Evolutionary conservation across 208 protist genomes (phyloP).

Genomic region (Entamoeba invadens): DNA sequence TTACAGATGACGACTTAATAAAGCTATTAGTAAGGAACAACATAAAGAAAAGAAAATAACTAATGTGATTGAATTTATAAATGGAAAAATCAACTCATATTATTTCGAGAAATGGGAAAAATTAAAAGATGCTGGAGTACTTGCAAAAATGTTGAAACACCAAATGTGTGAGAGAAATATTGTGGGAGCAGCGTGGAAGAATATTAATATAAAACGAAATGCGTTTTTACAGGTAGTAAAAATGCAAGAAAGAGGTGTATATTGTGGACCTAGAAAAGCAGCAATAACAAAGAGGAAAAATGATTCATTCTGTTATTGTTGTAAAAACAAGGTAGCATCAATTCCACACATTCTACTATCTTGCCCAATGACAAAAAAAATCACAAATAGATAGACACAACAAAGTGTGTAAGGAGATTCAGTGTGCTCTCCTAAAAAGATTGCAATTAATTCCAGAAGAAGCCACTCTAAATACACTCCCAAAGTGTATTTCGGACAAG

Average conservation of each 20-base stretch:
- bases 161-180: not conserved
- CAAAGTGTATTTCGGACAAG: no score
- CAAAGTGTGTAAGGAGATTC: not conserved
- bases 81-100: no score
- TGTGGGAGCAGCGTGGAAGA: not conserved
- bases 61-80: no score
- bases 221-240: not conserved
- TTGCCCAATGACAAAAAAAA: not conserved
- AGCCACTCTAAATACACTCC: not conserved
- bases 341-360: not conserved
- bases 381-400: not conserved
- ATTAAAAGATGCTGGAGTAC: no score
- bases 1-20: no score
- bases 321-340: not conserved
- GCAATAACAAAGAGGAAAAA: not conserved
- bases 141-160: no score
- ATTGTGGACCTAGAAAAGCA: not conserved
- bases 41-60: no score
- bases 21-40: no score
- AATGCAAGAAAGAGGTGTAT: not conserved
- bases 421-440: no score
- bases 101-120: no score
- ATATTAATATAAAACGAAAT: not conserved
- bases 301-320: not conserved
- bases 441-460: no score